Evolutionary conservation across 148 eudicot genomes (phyloP), one percentile per base, ranked within the genome.

Genomic region (Beta vulgaris): DNA sequence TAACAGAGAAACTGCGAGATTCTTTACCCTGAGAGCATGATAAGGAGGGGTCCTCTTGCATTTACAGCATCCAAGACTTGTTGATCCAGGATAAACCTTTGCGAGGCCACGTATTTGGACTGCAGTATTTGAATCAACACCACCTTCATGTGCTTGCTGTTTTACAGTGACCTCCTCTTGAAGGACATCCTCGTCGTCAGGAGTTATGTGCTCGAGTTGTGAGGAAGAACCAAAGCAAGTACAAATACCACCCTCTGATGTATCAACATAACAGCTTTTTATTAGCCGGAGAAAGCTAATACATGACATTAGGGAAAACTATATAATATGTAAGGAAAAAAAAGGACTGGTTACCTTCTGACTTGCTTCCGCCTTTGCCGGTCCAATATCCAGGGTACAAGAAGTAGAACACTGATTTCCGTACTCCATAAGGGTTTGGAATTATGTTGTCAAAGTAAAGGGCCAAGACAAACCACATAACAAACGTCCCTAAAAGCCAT

Each of bases 71-170:
- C 97, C 90, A 32, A 85, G 79, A 51, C 84, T 85, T 44, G 78
- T 87, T 42, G 86, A 76, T 74, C 96, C 96, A 46, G 96, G 88
- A 84, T 88, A 95, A 40, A 72, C 76, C 78, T 95, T 95, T 57
- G 82, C 88, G 74, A 95, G 96, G 66, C 99, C 97, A 70, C 89
- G 96, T 78, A 95, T 81, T 82, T 92, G 97, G 71, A 84, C 96
- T 71, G 99, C 96, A 81, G 87, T 78, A 77, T 85, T 82, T 76
- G 89, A 75, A 84, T 95, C 92, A 61, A 80, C 78, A 29, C 32
- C 74, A 46, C 86, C 92, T 78, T 88, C 88, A 68, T 34, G 31
- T 10, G 75, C 73, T 80, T 88, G 89, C 73, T 81, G 90, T 78
- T 92, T 92, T 40, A 92, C 97, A 16, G 57, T 75, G 69, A 73